phyloP scores from a whole-genome alignment of 257 asterid genomes.

The Anisodus tanguticus region DNA sequence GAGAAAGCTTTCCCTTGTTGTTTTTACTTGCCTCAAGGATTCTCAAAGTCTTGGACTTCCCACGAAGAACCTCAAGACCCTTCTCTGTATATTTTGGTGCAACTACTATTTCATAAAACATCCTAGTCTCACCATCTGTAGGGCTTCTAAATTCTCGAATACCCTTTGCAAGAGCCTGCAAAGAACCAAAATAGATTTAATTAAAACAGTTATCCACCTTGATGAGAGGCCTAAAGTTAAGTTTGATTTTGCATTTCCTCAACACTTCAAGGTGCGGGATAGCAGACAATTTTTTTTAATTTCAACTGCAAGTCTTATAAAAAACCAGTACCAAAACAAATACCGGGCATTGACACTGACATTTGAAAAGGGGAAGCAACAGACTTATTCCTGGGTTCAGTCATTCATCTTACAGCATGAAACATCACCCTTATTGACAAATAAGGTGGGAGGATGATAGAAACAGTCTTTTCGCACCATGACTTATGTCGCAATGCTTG shows the following conservation, averaged over 20 bases:
- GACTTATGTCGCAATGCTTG: not conserved
- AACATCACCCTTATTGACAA: not conserved
- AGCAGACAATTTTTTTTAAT: not conserved
- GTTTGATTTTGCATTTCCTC: not conserved
- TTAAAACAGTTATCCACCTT: not conserved
- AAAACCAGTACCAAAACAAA: not conserved
- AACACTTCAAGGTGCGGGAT: constrained; percentile 5
- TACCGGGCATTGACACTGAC: not conserved
- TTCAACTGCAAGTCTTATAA: not conserved
- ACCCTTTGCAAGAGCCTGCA: constrained; percentile 82
- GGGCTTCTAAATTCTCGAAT: constrained; percentile 95
- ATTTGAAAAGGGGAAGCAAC: not conserved
- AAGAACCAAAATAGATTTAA: constrained; percentile 23
- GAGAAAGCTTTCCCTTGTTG: constrained; percentile 74
- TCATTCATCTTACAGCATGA: not conserved
- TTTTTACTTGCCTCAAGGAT: constrained; percentile 89
- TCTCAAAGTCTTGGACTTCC: constrained; percentile 93
- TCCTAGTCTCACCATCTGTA: constrained; percentile 84
- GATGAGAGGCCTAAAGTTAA: not conserved
- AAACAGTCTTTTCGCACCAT: not conserved
- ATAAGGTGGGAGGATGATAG: not conserved
- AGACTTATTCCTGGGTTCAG: not conserved
- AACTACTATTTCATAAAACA: constrained; percentile 93
- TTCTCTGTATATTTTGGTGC: constrained; percentile 83
- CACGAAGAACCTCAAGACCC: constrained; percentile 94